Percentiles rank a stretch among this genome's conserved stretches.
Conservation (phyloP, 176 grass and related monocot genomes). For the Musa troglodytarum region DNA sequence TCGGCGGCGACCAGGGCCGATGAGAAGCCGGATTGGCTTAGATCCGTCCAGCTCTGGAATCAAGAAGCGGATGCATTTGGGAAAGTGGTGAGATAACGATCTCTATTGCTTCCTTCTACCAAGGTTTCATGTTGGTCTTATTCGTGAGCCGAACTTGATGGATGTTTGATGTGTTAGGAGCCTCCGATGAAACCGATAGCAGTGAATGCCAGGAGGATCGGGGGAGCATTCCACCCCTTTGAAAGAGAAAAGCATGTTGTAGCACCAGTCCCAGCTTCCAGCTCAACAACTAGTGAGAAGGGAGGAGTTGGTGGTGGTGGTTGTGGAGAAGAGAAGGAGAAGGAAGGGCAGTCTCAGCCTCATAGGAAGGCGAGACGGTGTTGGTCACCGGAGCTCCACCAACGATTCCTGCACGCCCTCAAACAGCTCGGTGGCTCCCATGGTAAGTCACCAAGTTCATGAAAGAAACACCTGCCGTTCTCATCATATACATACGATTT, state of each 20-base stretch:
- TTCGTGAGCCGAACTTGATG: neutral
- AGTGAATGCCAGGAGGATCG: slow-evolving; percentile 26
- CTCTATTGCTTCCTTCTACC: neutral
- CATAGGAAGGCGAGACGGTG: slow-evolving; percentile 58
- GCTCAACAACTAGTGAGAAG: slow-evolving; percentile 30
- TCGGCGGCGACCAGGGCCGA: slow-evolving; percentile 1
- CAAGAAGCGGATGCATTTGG: slow-evolving; percentile 12
- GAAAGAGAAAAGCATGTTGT: slow-evolving; percentile 39
- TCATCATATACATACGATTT: neutral
- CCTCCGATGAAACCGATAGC: slow-evolving; percentile 53
- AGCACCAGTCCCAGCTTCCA: slow-evolving; percentile 30
- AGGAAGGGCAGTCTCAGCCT: slow-evolving; percentile 27
- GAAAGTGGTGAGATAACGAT: neutral
- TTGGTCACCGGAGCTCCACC: slow-evolving; percentile 87
- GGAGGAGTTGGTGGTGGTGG: slow-evolving; percentile 11
- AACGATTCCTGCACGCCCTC: slow-evolving; percentile 55
- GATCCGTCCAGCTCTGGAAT: slow-evolving; percentile 72
- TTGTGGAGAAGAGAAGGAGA: slow-evolving; percentile 25
- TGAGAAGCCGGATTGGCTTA: slow-evolving; percentile 57
- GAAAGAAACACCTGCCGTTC: neutral
- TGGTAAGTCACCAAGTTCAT: slow-evolving; percentile 26
- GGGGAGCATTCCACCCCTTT: slow-evolving; percentile 78
- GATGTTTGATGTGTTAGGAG: slow-evolving; percentile 16
- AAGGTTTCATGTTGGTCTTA: neutral
- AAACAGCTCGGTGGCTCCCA: slow-evolving; percentile 80